Percentiles rank a stretch among this genome's conserved stretches.
Evolutionary conservation across 805 yeast genomes (phyloP).

Genomic region (Clavispora vitiphila): DNA sequence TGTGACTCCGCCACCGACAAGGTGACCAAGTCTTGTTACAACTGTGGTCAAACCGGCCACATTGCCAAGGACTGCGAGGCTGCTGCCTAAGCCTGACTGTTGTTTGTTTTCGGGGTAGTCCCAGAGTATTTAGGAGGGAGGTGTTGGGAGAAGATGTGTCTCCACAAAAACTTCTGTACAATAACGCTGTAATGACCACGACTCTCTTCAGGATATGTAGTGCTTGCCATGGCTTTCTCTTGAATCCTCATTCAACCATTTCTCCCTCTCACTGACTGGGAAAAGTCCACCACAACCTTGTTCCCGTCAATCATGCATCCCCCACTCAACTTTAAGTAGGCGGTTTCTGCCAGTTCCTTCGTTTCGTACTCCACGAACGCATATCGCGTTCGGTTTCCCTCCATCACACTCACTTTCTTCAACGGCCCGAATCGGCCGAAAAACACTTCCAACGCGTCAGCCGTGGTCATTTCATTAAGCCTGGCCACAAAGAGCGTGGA

Average conservation of each 20-base stretch:
- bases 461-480: conserved; percentile 57
- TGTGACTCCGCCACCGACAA: conserved; percentile 51
- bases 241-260: too few species aligned
- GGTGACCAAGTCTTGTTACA: conserved; percentile 60
- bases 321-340: conserved; percentile 52
- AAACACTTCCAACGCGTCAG: conserved; percentile 49
- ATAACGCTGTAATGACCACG: conserved; percentile 17
- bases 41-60: conserved; percentile 79
- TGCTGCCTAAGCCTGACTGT: conserved; percentile 8
- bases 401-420: conserved; percentile 45
- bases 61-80: conserved; percentile 70
- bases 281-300: conserved; percentile 62
- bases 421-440: conserved; percentile 62
- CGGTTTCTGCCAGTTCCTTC: conserved; percentile 50
- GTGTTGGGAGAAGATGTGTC: conserved; percentile 11
- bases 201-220: conserved; percentile 11
- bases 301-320: conserved; percentile 57
- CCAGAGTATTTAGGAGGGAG: conserved; percentile 1
- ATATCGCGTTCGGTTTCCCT: conserved; percentile 47
- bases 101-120: not conserved
- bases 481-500: conserved; percentile 59
- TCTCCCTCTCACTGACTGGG: conserved; percentile 32
- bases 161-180: conserved; percentile 13
- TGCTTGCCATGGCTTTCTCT: too few species aligned
- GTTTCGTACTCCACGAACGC: conserved; percentile 58